Evolutionary conservation across 2,329 filamentous ascomycete species (phyloP).

Genomic region (Ceratocystis colombiana): DNA sequence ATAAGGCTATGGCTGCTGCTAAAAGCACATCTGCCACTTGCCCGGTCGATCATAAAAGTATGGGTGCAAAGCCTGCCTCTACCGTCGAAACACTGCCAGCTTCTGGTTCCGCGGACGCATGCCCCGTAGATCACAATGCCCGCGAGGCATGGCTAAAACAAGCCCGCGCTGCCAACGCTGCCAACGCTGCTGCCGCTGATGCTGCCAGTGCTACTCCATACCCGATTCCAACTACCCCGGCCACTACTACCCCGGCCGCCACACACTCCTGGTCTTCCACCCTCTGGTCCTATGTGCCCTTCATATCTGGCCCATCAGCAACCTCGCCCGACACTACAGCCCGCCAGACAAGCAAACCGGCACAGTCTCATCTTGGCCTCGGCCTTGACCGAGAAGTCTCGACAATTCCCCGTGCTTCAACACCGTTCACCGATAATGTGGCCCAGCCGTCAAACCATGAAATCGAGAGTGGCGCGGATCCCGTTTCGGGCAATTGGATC

Average conservation of each 20-base stretch:
- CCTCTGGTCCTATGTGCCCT: slow-evolving; percentile 37
- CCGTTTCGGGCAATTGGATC: slow-evolving; percentile 76
- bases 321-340: slow-evolving; percentile 25
- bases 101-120: slow-evolving; percentile 38
- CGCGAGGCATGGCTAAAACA: slow-evolving; percentile 77
- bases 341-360: slow-evolving; percentile 8
- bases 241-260: slow-evolving; percentile 21
- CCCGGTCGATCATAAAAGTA: slow-evolving; percentile 5
- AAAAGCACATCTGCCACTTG: slow-evolving; percentile 23
- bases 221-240: slow-evolving; percentile 25
- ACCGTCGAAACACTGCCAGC: slow-evolving; percentile 16
- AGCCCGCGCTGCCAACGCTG: slow-evolving; percentile 41
- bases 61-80: not conserved
- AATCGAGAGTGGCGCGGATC: slow-evolving; percentile 62
- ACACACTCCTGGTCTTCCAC: slow-evolving; percentile 38
- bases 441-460: slow-evolving; percentile 59
- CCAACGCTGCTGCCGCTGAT: slow-evolving; percentile 20
- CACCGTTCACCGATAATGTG: slow-evolving; percentile 28
- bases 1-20: slow-evolving; percentile 16
- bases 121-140: slow-evolving; percentile 84
- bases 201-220: slow-evolving; percentile 31
- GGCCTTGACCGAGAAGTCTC: slow-evolving; percentile 63
- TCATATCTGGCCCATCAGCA: slow-evolving; percentile 30
- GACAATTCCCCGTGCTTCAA: slow-evolving; percentile 58
- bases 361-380: slow-evolving; percentile 42